Conservation (phyloP, 768 basidiomycete genomes). For the Serendipita vermifera region DNA sequence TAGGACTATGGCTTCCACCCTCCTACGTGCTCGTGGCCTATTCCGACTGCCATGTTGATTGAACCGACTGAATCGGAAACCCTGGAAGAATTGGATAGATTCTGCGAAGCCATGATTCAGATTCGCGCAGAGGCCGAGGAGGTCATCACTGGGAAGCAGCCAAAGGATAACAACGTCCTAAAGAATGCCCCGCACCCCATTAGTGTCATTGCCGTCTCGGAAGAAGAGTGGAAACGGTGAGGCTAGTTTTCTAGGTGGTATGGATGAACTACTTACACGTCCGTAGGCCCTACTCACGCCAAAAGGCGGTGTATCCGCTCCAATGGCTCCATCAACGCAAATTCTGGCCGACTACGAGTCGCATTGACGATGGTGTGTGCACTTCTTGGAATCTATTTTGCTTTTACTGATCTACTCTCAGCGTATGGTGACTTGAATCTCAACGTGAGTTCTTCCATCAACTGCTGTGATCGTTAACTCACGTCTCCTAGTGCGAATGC, state of each 20-base stretch:
- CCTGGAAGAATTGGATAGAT: constrained; percentile 84
- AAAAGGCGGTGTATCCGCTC: constrained; percentile 82
- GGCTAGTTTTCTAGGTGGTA: constrained; percentile 16
- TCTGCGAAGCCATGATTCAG: constrained; percentile 97
- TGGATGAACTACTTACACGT: background rate
- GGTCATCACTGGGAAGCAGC: constrained; percentile 73
- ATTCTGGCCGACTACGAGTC: constrained; percentile 90
- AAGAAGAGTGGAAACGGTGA: constrained; percentile 77
- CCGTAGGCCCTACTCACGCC: constrained; percentile 75
- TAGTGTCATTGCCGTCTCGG: constrained; percentile 53
- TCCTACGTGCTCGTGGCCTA: constrained; percentile 97
- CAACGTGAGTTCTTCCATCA: constrained; percentile 40
- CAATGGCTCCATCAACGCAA: constrained; percentile 75
- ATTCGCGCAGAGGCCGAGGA: constrained; percentile 89
- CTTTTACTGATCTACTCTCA: constrained; percentile 22
- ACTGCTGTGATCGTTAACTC: constrained; percentile 9
- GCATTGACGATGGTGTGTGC: constrained; percentile 80
- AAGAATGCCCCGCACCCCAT: constrained; percentile 92
- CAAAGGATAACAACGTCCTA: constrained; percentile 80
- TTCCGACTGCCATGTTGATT: constrained; percentile 91
- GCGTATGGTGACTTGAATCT: constrained; percentile 91
- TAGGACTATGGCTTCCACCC: constrained; percentile 91
- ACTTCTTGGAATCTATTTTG: constrained; percentile 3
- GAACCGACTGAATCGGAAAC: constrained; percentile 97
- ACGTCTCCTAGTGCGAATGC: constrained; percentile 55